These are phyloP conservation scores for Trichoderma sp. DNA, from an alignment of 2,329 filamentous ascomycete species.

Conservation along the genomic window DNA sequence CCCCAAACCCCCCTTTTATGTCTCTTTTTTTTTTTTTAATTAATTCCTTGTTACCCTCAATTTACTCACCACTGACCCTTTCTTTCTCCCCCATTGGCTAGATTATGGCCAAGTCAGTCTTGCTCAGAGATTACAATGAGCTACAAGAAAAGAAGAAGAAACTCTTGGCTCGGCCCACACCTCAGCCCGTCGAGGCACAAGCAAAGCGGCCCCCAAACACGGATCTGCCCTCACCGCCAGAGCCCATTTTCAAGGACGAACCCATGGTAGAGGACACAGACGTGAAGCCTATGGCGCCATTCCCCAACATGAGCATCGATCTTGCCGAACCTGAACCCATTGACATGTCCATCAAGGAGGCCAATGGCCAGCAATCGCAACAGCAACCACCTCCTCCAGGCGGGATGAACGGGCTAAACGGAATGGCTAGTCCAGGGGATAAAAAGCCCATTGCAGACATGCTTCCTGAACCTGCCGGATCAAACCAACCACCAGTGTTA, in stretches of 20 bases:
- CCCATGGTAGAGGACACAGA: slow-evolving; percentile 35
- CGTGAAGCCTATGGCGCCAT: slow-evolving; percentile 49
- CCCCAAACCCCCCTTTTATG: not conserved
- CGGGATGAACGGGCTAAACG: slow-evolving; percentile 19
- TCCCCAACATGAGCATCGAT: slow-evolving; percentile 57
- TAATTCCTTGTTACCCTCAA: not conserved
- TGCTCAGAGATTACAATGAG: slow-evolving; percentile 53
- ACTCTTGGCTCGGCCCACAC: slow-evolving; percentile 20
- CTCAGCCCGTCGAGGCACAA: slow-evolving; percentile 36
- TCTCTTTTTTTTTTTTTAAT: not conserved
- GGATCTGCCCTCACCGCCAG: slow-evolving; percentile 38
- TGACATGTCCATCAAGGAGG: slow-evolving; percentile 8
- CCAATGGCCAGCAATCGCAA: slow-evolving; percentile 18
- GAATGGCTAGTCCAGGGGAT: slow-evolving; percentile 25
- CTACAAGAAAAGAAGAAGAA: slow-evolving; percentile 31
- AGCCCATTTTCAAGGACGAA: slow-evolving; percentile 30
- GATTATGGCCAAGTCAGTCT: slow-evolving; percentile 52
- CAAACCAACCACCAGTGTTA: slow-evolving; percentile 23
- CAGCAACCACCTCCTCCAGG: slow-evolving; percentile 21
- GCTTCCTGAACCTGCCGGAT: slow-evolving; percentile 25
- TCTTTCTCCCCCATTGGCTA: slow-evolving; percentile 20
- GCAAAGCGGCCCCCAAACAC: slow-evolving; percentile 38
- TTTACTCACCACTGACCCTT: not conserved
- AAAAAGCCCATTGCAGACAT: slow-evolving; percentile 27
- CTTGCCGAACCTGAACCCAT: slow-evolving; percentile 30